phyloP scores from a whole-genome alignment of 2,329 filamentous ascomycete genomes.

The Chalaropsis ovoidea region DNA sequence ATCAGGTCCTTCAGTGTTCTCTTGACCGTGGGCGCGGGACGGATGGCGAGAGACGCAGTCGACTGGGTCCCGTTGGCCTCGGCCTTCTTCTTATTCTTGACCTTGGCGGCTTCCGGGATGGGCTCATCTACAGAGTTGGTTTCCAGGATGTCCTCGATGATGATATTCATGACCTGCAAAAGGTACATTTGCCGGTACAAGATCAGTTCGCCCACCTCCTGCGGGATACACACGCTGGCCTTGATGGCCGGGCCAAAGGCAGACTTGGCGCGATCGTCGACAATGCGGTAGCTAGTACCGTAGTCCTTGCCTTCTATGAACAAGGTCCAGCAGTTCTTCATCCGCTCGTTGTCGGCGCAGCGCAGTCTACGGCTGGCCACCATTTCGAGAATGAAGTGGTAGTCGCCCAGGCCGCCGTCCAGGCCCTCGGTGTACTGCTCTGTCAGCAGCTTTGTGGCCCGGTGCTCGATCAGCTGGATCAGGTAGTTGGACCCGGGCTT shows the following conservation, averaged over 20 bases:
- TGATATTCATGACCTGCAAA: constrained; percentile 35
- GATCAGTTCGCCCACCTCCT: constrained; percentile 33
- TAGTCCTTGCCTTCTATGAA: constrained; percentile 34
- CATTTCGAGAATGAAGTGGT: constrained; percentile 32
- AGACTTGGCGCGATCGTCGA: background rate
- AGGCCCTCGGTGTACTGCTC: constrained; percentile 33
- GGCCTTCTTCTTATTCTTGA: constrained; percentile 14
- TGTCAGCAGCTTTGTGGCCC: constrained; percentile 32
- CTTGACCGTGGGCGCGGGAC: constrained; percentile 29
- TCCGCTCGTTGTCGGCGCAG: constrained; percentile 27
- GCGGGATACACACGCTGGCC: constrained; percentile 29
- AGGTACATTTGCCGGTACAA: constrained; percentile 34
- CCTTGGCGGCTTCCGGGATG: constrained; percentile 5
- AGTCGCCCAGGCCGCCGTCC: constrained; percentile 33
- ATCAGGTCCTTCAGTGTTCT: constrained; percentile 32
- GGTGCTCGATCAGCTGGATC: constrained; percentile 34
- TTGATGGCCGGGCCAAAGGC: constrained; percentile 28
- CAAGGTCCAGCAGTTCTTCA: constrained; percentile 33
- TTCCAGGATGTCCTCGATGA: constrained; percentile 38
- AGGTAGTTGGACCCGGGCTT: constrained; percentile 33
- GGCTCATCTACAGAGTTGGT: constrained; percentile 31
- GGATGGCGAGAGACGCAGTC: constrained; percentile 32
- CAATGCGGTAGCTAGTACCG: constrained; percentile 32
- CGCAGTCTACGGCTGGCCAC: constrained; percentile 32
- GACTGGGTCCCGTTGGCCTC: constrained; percentile 24